Conservation (phyloP, 495 filamentous ascomycete genomes). For the Neurospora tetrasperma region DNA sequence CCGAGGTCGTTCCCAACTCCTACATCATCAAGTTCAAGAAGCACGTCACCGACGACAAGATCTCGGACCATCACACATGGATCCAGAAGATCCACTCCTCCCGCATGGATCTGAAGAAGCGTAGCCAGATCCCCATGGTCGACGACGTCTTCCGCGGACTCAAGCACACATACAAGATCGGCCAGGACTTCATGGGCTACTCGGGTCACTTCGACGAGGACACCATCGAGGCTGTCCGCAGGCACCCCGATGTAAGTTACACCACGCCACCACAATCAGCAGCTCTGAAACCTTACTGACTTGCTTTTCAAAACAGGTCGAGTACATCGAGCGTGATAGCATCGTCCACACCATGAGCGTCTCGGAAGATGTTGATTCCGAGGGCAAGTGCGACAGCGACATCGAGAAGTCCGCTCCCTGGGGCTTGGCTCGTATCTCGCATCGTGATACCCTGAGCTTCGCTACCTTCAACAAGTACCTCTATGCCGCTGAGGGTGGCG, state of each 20-base stretch:
- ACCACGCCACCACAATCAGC: not conserved
- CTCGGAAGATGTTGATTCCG: slow-evolving; percentile 16
- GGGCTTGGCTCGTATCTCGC: slow-evolving; percentile 96
- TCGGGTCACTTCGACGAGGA: slow-evolving; percentile 92
- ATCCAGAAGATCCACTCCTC: slow-evolving; percentile 71
- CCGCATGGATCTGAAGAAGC: slow-evolving; percentile 78
- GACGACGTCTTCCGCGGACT: slow-evolving; percentile 70
- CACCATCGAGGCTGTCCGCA: slow-evolving; percentile 85
- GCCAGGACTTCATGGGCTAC: slow-evolving; percentile 75
- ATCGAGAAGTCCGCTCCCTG: slow-evolving; percentile 89
- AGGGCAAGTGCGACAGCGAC: slow-evolving; percentile 30
- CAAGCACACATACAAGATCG: slow-evolving; percentile 92
- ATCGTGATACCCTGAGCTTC: slow-evolving; percentile 77
- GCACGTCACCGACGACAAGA: slow-evolving; percentile 60
- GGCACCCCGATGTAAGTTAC: slow-evolving; percentile 88
- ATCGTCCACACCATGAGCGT: slow-evolving; percentile 66
- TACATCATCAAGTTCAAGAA: slow-evolving; percentile 99
- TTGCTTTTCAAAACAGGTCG: slow-evolving; percentile 52
- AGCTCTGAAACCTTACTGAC: slow-evolving; percentile 8
- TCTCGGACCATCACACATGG: slow-evolving; percentile 77
- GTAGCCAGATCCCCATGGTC: slow-evolving; percentile 63
- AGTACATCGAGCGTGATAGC: slow-evolving; percentile 91
- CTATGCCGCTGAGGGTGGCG: slow-evolving; percentile 80
- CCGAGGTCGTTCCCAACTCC: slow-evolving; percentile 70
- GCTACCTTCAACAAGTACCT: slow-evolving; percentile 97